These are phyloP conservation scores for Pleurotus giganteus DNA, from an alignment of 768 basidiomycete species.

Conservation along the genomic window DNA sequence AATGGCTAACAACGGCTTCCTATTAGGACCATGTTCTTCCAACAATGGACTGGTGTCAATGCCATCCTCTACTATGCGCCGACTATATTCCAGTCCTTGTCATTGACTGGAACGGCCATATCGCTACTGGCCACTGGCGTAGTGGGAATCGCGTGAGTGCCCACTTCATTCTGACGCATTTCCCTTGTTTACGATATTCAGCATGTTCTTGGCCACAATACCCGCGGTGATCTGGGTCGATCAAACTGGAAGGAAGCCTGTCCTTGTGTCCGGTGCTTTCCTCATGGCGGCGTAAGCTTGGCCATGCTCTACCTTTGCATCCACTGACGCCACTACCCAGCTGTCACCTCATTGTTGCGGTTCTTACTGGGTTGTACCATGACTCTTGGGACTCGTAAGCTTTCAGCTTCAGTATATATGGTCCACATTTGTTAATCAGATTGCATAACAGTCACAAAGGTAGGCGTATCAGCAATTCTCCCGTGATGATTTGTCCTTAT, in stretches of 20 bases:
- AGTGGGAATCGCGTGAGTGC: constrained; percentile 70
- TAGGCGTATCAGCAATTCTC: constrained; percentile 14
- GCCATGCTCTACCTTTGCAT: constrained; percentile 3
- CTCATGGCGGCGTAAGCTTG: constrained; percentile 57
- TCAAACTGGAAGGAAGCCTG: constrained; percentile 71
- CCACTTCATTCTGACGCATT: not conserved
- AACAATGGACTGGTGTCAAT: constrained; percentile 80
- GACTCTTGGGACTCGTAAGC: constrained; percentile 51
- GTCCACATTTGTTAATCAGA: constrained; percentile 5
- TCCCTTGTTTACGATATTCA: constrained; percentile 19
- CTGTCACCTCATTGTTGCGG: constrained; percentile 70
- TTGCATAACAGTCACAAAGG: constrained; percentile 26
- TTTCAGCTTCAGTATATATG: not conserved
- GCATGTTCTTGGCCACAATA: constrained; percentile 76
- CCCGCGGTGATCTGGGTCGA: constrained; percentile 84
- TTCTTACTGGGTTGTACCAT: constrained; percentile 58
- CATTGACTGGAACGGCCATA: constrained; percentile 59
- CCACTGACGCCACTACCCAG: constrained; percentile 24
- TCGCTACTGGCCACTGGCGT: constrained; percentile 60
- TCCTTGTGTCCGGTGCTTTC: constrained; percentile 71
- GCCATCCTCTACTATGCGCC: constrained; percentile 79
- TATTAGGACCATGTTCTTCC: constrained; percentile 77
- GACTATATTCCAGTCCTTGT: constrained; percentile 60
- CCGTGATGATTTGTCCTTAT: not conserved
- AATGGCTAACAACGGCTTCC: constrained; percentile 1